Evolutionary conservation across 1,284 basidiomycete species (phyloP).

Genomic region (Trichosporon ovoides): DNA sequence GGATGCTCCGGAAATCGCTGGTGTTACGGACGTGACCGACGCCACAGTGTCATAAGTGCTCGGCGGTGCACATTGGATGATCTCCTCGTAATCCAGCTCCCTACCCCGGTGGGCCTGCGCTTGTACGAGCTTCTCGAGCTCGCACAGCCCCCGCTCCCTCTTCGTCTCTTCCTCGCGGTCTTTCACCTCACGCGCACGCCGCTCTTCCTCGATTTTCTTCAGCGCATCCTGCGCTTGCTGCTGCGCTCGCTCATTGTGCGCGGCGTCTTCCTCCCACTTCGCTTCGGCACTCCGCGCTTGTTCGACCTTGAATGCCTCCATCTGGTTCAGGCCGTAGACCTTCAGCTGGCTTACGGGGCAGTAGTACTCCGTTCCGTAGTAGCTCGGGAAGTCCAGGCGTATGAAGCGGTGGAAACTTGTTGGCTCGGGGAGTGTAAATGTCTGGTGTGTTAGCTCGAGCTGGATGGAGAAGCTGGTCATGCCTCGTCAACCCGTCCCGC

Average conservation of each 20-base stretch:
- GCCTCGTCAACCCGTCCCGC: too few species aligned
- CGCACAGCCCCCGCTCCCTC: constrained; percentile 33
- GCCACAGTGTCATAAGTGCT: not conserved
- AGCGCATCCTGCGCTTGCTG: constrained; percentile 25
- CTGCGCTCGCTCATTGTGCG: constrained; percentile 22
- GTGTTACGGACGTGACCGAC: not conserved
- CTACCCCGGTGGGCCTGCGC: constrained; percentile 27
- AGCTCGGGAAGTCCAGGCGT: constrained; percentile 87
- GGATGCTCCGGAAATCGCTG: not conserved
- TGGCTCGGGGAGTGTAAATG: constrained; percentile 57
- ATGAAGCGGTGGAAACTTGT: constrained; percentile 87
- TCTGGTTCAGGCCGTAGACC: constrained; percentile 92
- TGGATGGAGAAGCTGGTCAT: too few species aligned
- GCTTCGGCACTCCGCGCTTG: constrained; percentile 44
- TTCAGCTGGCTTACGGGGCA: constrained; percentile 89
- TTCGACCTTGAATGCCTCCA: constrained; percentile 93
- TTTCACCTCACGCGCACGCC: constrained; percentile 30
- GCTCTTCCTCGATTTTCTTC: constrained; percentile 54
- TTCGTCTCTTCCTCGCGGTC: constrained; percentile 27
- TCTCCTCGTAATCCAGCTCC: constrained; percentile 10
- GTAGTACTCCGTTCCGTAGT: constrained; percentile 93
- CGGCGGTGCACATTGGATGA: constrained; percentile 12
- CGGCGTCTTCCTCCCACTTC: constrained; percentile 30
- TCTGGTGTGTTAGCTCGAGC: constrained; percentile 51
- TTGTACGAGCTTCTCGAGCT: constrained; percentile 37